Evolutionary conservation across 129 eudicot species (phyloP).

Genomic region (Tagetes erecta): DNA sequence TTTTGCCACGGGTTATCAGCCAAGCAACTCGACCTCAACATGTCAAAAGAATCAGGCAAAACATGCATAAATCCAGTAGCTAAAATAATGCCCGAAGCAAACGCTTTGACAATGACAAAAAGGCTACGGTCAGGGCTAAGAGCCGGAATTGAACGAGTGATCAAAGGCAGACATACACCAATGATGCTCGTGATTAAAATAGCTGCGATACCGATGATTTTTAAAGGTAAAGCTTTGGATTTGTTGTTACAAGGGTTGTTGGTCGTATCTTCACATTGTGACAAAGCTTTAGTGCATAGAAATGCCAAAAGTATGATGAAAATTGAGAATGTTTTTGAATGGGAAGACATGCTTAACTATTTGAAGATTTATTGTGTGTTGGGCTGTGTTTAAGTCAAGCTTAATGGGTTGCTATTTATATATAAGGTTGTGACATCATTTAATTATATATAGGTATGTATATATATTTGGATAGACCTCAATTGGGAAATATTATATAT

Average conservation of each 20-base stretch:
- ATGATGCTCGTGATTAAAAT: constrained; percentile 58
- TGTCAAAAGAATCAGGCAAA: constrained; percentile 66
- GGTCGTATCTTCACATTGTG: constrained; percentile 47
- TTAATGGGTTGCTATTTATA: constrained; percentile 5
- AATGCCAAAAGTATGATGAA: constrained; percentile 34
- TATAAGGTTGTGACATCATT: constrained; percentile 10
- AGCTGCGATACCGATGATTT: constrained; percentile 50
- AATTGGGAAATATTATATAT: too few relatives aligned
- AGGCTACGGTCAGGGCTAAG: constrained; percentile 56
- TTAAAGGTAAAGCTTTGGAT: constrained; percentile 52
- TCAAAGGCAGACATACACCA: constrained; percentile 59
- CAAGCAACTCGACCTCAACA: constrained; percentile 51
- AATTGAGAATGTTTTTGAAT: constrained; percentile 26
- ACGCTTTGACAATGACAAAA: constrained; percentile 60
- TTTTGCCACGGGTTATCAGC: constrained; percentile 57
- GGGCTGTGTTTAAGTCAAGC: constrained; percentile 26
- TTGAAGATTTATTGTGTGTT: background rate
- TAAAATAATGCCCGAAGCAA: constrained; percentile 67
- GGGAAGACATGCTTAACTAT: constrained; percentile 26
- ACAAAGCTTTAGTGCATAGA: constrained; percentile 34
- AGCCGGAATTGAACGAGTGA: constrained; percentile 54
- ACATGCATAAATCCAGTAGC: constrained; percentile 75
- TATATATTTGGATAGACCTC: too few relatives aligned
- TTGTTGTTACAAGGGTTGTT: constrained; percentile 50
- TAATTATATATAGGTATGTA: too few relatives aligned